A percentile compares a stretch with the other conserved stretches of the same genome.
Conservation (phyloP, 495 filamentous ascomycete genomes). For the Penicillium lividum region DNA sequence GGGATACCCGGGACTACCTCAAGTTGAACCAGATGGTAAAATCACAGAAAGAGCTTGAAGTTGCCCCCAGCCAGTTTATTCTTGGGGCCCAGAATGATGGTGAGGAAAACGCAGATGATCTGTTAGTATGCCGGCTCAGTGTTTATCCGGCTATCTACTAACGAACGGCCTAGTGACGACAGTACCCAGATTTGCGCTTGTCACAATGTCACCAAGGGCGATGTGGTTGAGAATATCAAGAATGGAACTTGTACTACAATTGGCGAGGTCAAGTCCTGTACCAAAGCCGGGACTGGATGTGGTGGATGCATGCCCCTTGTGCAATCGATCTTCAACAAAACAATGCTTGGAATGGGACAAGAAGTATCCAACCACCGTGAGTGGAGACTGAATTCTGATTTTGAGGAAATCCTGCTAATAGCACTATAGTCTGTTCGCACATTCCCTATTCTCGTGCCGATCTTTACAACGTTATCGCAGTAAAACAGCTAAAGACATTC, state of each 20-base stretch:
- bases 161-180: constrained; percentile 54
- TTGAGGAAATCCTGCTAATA: background rate
- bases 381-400: constrained; percentile 17
- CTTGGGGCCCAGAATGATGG: constrained; percentile 74
- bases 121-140: constrained; percentile 43
- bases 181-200: constrained; percentile 94
- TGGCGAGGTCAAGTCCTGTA: constrained; percentile 88
- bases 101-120: constrained; percentile 69
- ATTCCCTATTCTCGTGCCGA: constrained; percentile 87
- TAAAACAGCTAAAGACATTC: constrained; percentile 77
- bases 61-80: constrained; percentile 88
- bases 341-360: constrained; percentile 86
- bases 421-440: constrained; percentile 67
- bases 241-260: constrained; percentile 83
- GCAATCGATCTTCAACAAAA: constrained; percentile 88
- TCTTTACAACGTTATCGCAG: constrained; percentile 84
- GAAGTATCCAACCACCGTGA: constrained; percentile 81
- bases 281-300: constrained; percentile 92
- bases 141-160: background rate
- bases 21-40: constrained; percentile 95
- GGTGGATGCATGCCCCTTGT: constrained; percentile 94
- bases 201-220: constrained; percentile 92
- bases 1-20: constrained; percentile 91
- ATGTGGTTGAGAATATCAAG: constrained; percentile 73
- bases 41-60: constrained; percentile 76